Percentiles rank a stretch among this genome's conserved stretches.
Conservation (phyloP, 2,329 filamentous ascomycete species). For the Chrysoporthe cubensis region DNA sequence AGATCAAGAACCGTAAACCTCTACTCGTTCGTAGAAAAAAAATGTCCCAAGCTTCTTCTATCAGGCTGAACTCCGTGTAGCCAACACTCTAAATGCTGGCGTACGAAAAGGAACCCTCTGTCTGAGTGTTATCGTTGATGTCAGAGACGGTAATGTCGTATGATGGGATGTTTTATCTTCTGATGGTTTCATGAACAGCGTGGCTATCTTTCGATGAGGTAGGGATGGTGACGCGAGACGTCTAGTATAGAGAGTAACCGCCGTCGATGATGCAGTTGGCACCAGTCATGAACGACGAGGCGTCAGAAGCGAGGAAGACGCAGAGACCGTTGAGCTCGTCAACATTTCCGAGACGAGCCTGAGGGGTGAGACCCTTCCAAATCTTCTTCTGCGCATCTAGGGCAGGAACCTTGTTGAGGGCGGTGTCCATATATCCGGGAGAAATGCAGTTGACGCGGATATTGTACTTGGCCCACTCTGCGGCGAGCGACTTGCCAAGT, state of each 20-base stretch:
- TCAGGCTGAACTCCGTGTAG: too few species aligned
- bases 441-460: constrained; percentile 86
- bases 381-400: constrained; percentile 83
- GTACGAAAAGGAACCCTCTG: too few species aligned
- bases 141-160: too few species aligned
- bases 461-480: constrained; percentile 81
- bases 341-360: constrained; percentile 71
- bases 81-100: too few species aligned
- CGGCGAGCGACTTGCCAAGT: constrained; percentile 78
- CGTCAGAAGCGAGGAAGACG: constrained; percentile 75
- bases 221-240: too few species aligned
- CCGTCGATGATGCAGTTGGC: constrained; percentile 74
- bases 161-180: too few species aligned
- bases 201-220: too few species aligned
- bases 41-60: too few species aligned
- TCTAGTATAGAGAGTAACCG: constrained; percentile 3
- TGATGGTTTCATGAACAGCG: too few species aligned
- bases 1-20: too few species aligned
- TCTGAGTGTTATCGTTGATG: too few species aligned
- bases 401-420: constrained; percentile 75
- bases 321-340: constrained; percentile 79
- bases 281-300: constrained; percentile 77
- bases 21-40: too few species aligned
- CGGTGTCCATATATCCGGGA: constrained; percentile 86
- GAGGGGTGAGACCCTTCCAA: constrained; percentile 75